Base-by-base conservation (phyloP, 306 rosid genomes). In the Gleditsia sinensis region DNA sequence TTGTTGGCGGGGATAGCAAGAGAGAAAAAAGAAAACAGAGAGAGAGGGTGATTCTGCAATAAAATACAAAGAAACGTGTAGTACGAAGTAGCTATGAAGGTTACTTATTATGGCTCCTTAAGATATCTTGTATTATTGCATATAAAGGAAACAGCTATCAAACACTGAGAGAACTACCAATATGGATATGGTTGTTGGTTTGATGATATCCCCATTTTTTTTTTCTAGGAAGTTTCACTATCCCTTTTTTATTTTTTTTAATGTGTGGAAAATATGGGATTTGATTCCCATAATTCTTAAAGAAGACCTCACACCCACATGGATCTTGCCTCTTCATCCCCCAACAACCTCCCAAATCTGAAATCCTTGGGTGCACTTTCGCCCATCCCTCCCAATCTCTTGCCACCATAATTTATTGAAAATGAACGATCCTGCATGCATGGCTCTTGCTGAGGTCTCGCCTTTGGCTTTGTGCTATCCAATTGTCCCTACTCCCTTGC, bases 281-380 rank as follows among this genome's bases (percentile, higher is more conserved):
- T 75, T 65, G 81, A 75, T 80, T 72, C 69, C 33, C 10, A 30
- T 58, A 50, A 50, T 46, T 67, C 51, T 40, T n/a, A n/a, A 42
- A 69, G 67, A 69, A 21, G 67, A 74, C 69, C 61, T 59, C 66
- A 67, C 48, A 62, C 61, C 74, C 92, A 86, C 96, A 80, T 91
- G 96, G 91, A 85, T 81, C 67, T 81, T 83, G 96, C 87, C 89
- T 67, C 90, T 83, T 79, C 85, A 71, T 79, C 66, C n/a, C 76
- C 86, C 81, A 83, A 86, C 92, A 83, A 80, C 72, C 76, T 48
- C 59, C 86, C 43, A 72, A 63, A 69, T 57, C 40, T 39, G 40
- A 56, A 75, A 81, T 76, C 76, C 81, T 84, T 72, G 78, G n/a
- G 64, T 56, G 82, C 85, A 72, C 43, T 49, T 71, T 76, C 28